A percentile compares a stretch with the other conserved stretches of the same genome.
These are phyloP conservation scores for Tricholomella constricta DNA, from an alignment of 768 basidiomycete genomes.

Conservation along the genomic window DNA sequence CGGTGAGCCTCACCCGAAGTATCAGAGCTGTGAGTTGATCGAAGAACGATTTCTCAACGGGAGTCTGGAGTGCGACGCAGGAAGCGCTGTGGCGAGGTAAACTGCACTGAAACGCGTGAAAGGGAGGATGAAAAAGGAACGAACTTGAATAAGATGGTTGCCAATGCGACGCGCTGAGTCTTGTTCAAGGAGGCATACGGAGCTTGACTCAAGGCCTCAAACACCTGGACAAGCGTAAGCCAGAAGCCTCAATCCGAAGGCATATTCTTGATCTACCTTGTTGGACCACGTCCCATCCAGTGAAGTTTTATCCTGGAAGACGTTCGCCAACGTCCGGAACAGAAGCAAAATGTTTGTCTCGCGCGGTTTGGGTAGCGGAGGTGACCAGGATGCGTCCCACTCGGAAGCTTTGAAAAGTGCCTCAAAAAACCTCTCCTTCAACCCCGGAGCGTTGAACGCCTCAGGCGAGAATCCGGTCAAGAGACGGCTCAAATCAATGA, in stretches of 20 bases:
- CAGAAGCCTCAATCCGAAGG: background rate
- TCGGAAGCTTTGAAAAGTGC: conserved; percentile 69
- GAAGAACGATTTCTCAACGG: conserved; percentile 40
- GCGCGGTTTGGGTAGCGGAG: conserved; percentile 63
- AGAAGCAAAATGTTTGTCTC: conserved; percentile 87
- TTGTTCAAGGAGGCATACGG: conserved; percentile 63
- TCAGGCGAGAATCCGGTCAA: conserved; percentile 65
- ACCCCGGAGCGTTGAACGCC: conserved; percentile 43
- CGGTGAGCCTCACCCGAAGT: conserved; percentile 42
- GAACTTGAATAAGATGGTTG: conserved; percentile 89
- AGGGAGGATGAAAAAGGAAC: conserved; percentile 29
- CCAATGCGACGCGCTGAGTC: conserved; percentile 71
- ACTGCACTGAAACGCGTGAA: background rate
- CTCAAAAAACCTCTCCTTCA: conserved; percentile 56
- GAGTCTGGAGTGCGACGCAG: conserved; percentile 50
- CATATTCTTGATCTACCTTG: conserved; percentile 41
- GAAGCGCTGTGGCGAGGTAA: conserved; percentile 53
- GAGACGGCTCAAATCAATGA: conserved; percentile 85
- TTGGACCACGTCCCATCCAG: conserved; percentile 52
- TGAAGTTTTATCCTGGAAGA: conserved; percentile 58
- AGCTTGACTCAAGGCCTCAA: conserved; percentile 51
- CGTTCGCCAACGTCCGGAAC: conserved; percentile 79
- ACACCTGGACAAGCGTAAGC: conserved; percentile 45
- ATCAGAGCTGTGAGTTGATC: conserved; percentile 46
- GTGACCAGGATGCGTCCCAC: conserved; percentile 57